Evolutionary conservation across 2,329 filamentous ascomycete genomes (phyloP), one percentile per base, ranked within the genome.

Genomic region (Parasarocladium wereldwijsianum): DNA sequence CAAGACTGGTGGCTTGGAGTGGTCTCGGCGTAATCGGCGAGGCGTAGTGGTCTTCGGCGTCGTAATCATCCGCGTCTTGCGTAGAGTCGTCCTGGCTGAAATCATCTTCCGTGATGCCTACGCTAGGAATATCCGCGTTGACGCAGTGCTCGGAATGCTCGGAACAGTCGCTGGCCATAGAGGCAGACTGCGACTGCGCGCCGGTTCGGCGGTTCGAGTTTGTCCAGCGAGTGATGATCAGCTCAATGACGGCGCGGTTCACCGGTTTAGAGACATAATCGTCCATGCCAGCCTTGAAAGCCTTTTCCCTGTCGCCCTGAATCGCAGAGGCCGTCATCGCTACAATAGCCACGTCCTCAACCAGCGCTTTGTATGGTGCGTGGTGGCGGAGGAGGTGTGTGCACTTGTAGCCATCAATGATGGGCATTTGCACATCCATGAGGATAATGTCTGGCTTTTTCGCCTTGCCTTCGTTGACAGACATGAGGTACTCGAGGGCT

Each of bases 281-380:
- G 39, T 84, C 77, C 79, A 84, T 84, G 18, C 79, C 79, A 7
- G 76, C 75, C 36, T 64, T 65, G 35, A 69, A 66, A 44, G 78
- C 84, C 45, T 82, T 83, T 45, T 84, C 78, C 28, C 66, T 62
- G 42, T 85, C 79, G 4, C 79, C 79, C 44, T 82, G 76, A 23
- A 84, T 83, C 1, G 79, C 79, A 4, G 73, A 80, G 4, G 78
- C 80, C 1, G 79, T 85, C 76, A 85, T 82, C n/a, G 79, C 79
- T 21, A 85, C 73, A 29, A 85, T 82, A 0, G 78, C 78, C 5
- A 82, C 73, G 24, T 73, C 60, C 32, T 64, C 59, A 4, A 71
- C 58, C 31, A 67, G 64, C 3, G 56, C 43, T 23, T 65, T 72
- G 51, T 79, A 84, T 1, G 76, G 73, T 2, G 64, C 45, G 39